Conservation (phyloP, 768 basidiomycete genomes). For the Pleurotus citrinopileatus region DNA sequence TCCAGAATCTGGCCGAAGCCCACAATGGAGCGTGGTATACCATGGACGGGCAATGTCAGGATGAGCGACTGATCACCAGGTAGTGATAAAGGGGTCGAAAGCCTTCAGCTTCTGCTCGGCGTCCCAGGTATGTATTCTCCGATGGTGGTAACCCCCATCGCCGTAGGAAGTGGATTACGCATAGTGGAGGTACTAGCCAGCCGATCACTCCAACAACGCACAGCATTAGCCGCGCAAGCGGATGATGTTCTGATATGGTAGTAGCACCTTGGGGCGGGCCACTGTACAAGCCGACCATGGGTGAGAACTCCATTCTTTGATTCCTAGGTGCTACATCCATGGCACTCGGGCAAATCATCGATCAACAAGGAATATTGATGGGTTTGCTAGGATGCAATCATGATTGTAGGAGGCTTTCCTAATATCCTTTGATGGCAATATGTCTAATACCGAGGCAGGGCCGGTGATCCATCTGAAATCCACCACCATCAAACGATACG, state of each 20-base stretch:
- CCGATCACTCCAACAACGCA: background rate
- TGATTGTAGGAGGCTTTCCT: background rate
- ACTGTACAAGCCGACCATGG: background rate
- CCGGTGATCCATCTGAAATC: constrained; percentile 4
- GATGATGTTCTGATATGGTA: background rate
- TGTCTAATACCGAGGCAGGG: background rate
- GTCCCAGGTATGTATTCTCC: background rate
- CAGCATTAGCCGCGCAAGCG: background rate
- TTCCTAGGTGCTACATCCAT: background rate
- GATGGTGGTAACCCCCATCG: background rate
- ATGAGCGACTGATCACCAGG: no score
- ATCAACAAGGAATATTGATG: constrained; percentile 11
- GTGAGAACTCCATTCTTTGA: background rate
- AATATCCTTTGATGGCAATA: constrained; percentile 1
- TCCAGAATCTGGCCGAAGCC: background rate
- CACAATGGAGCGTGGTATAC: background rate
- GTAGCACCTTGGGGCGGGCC: background rate
- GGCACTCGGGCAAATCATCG: constrained; percentile 4
- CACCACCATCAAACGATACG: background rate
- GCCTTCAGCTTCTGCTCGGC: no score
- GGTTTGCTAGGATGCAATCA: constrained; percentile 6
- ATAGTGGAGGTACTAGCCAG: background rate
- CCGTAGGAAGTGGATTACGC: background rate
- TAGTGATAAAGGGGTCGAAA: no score
- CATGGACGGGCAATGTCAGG: no score